Evolutionary conservation across 2,329 filamentous ascomycete genomes (phyloP), one percentile per base, ranked within the genome.

Genomic region (Colletotrichum noveboracense): DNA sequence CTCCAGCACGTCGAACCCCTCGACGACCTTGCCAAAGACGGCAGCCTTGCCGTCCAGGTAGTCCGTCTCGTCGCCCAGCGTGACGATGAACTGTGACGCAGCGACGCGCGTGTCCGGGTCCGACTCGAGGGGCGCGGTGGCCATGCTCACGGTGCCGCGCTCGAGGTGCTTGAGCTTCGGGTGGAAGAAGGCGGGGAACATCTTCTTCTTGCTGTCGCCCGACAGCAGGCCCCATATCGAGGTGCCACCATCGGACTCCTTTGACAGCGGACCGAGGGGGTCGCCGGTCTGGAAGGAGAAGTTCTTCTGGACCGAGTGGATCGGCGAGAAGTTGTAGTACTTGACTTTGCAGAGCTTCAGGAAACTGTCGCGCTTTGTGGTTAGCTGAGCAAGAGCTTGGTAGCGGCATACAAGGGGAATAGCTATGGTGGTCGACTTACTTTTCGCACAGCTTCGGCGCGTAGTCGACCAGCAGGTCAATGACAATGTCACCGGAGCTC

Each of bases 341-440:
- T 98, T 99, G 86, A 96, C 89, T 87, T 98, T 98, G 92, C 97
- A 98, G 80, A 99, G 94, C 90, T 99, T 98, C 73, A 99, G 89
- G 85, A 99, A 98, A 90, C 95, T 97, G 85, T 88, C 89, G 88
- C 86, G 80, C 83, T 77, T 81, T 76, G 55, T 84, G 83, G 88
- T 93, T 88, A 93, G 91, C 87, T 81, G 81, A 83, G 78, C 32
- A 66, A 55, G 71, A 74, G 61, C 70, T 60, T 66, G 60, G 66
- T 64, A 71, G 65, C 48, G 36, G 38, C 28, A 26, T 30, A 18
- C 30, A 2, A 36, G 3, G 9, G n/a, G 48, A 36, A 21, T 8
- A 52, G 66, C 6, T 36, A 75, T 73, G 66, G 36, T 60, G 5
- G 5, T 21, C 43, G n/a, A 89, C 94, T 89, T 88, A 97, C 95